Percentiles rank a stretch among this genome's conserved stretches.
Evolutionary conservation across 306 rosid genomes (phyloP).

Genomic region (Hippophae tibetana): DNA sequence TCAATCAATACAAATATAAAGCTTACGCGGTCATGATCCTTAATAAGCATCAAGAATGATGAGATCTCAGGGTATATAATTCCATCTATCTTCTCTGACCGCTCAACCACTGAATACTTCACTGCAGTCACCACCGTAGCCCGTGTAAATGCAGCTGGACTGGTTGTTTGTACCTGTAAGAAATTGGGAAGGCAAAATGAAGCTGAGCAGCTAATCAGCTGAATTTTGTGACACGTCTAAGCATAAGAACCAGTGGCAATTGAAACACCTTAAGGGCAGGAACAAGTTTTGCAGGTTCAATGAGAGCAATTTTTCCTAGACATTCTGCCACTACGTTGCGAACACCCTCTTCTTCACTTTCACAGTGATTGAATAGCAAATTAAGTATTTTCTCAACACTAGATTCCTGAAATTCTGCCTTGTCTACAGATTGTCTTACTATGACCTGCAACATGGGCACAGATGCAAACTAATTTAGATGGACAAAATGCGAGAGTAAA

Average conservation of each 20-base stretch:
- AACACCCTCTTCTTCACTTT: slow-evolving; percentile 98
- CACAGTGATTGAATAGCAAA: slow-evolving; percentile 91
- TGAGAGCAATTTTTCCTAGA: slow-evolving; percentile 91
- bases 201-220: slow-evolving; percentile 17
- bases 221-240: slow-evolving; percentile 11
- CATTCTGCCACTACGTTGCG: slow-evolving; percentile 99
- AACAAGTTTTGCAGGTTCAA: slow-evolving; percentile 91
- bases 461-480: slow-evolving; percentile 12
- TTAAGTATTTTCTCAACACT: slow-evolving; percentile 96
- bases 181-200: slow-evolving; percentile 12
- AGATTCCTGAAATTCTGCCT: slow-evolving; percentile 86
- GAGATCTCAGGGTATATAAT: slow-evolving; percentile 88
- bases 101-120: slow-evolving; percentile 92
- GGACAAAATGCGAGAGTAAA: slow-evolving; percentile 1
- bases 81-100: slow-evolving; percentile 95
- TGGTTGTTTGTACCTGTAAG: slow-evolving; percentile 69
- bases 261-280: slow-evolving; percentile 87
- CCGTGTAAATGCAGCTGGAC: slow-evolving; percentile 91
- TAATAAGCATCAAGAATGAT: slow-evolving; percentile 92
- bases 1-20: slow-evolving; percentile 2
- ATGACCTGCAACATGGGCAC: slow-evolving; percentile 51
- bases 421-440: slow-evolving; percentile 93
- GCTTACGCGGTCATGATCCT: slow-evolving; percentile 86
- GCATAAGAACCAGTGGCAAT: slow-evolving; percentile 5
- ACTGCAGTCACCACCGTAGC: slow-evolving; percentile 99